These are phyloP conservation scores for Didymella segeticola DNA, from an alignment of 2,329 filamentous ascomycete species.

Conservation along the genomic window DNA sequence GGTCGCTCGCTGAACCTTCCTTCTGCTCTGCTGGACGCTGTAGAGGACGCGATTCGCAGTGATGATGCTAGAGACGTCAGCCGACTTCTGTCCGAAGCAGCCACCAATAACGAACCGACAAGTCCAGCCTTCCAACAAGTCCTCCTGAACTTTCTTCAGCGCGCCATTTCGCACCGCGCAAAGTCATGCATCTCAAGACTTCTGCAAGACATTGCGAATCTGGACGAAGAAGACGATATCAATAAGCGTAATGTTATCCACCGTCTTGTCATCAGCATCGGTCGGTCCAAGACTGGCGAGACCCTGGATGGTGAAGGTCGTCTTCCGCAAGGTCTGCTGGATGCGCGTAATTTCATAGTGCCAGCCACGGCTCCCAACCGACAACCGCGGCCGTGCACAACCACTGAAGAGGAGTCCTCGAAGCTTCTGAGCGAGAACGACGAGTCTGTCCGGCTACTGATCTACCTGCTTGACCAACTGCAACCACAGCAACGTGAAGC, in stretches of 20 bases:
- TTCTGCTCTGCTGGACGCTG: constrained; percentile 68
- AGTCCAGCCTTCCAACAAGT: constrained; percentile 67
- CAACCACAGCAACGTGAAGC: constrained; percentile 70
- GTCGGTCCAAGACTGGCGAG: constrained; percentile 70
- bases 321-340: constrained; percentile 56
- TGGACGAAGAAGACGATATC: constrained; percentile 90
- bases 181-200: constrained; percentile 75
- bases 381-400: constrained; percentile 66
- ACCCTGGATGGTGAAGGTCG: constrained; percentile 57
- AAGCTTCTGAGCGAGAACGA: constrained; percentile 72
- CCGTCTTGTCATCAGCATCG: constrained; percentile 89
- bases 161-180: constrained; percentile 74
- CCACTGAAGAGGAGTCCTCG: constrained; percentile 68
- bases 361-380: constrained; percentile 74
- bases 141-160: constrained; percentile 80
- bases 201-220: constrained; percentile 69
- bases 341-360: constrained; percentile 77
- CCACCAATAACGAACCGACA: constrained; percentile 56
- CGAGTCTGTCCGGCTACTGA: constrained; percentile 73
- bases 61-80: constrained; percentile 67
- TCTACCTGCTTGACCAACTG: constrained; percentile 71
- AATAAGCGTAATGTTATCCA: constrained; percentile 95
- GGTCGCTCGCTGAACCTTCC: constrained; percentile 78
- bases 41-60: constrained; percentile 74
- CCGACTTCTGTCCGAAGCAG: constrained; percentile 64